Base-by-base conservation (phyloP, 1,284 basidiomycete species). In the Moesziomyces sp. region DNA sequence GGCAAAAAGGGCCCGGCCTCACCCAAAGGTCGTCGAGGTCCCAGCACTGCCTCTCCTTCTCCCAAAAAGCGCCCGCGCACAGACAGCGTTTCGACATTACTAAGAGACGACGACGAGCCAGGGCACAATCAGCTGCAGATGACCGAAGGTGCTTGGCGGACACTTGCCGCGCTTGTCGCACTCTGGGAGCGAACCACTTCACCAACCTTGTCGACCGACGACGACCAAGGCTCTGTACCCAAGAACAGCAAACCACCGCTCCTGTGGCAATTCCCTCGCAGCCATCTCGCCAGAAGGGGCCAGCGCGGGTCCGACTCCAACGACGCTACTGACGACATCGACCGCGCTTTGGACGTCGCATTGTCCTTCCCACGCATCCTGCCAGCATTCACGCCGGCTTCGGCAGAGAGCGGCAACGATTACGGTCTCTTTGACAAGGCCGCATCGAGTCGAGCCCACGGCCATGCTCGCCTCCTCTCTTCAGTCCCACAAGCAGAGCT, bases 131-230 rank as follows among this genome's bases (percentile, higher is more conserved):
- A 21, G 13, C 19, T 74, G 45, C 46, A 30, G 14, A 35, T 70
- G 62, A 74, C 58, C 14, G 72, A 70, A 48, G 72, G 72, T 5
- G 58, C 67, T 7, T 74, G 72, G 72, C 61, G 72, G 10, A 70
- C 67, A 18, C 57, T 74, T 1, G 24, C 49, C 8, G 57, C 66
- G 4, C 67, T 74, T 3, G 43, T 74, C 7, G 18, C 13, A 3
- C 62, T 74, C 3, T 74, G 72, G 72, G 40, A 66, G 23, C 57
- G 16, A 21, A 47, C 56, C 21, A 45, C 57, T 8, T 18, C 52
- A 6, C 51, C 38, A 16, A 7, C 28, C 3, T 21, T 13, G 2
- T 23, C 40, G 9, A 34, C 26, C 13, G 9, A 24, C 30, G 21
- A 10, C 40, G 11, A 24, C 4, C 44, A 40, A 40, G 38, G 6